Conservation (phyloP, 768 basidiomycete genomes). For the Leccinum broughii region DNA sequence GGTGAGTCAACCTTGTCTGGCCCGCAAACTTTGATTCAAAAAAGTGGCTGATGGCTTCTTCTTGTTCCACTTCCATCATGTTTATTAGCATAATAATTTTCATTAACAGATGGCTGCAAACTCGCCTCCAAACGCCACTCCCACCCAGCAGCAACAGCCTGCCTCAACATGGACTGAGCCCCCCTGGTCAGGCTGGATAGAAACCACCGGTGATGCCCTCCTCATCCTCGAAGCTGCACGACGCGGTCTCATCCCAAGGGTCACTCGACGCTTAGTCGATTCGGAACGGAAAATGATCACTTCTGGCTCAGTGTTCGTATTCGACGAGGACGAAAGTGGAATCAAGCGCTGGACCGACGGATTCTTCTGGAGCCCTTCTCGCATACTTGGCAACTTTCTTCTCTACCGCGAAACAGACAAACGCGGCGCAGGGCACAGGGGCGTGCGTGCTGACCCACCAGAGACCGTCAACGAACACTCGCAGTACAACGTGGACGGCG, state of each 20-base stretch:
- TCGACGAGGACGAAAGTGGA: constrained; percentile 95
- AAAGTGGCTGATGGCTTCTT: constrained; percentile 20
- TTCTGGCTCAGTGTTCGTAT: constrained; percentile 93
- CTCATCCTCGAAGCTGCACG: constrained; percentile 94
- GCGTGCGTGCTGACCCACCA: constrained; percentile 43
- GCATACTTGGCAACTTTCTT: constrained; percentile 93
- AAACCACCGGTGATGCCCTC: constrained; percentile 93
- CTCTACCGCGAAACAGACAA: constrained; percentile 95
- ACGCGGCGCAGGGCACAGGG: constrained; percentile 63
- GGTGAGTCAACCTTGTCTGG: constrained; percentile 72
- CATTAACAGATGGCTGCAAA: constrained; percentile 29
- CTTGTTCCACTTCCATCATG: constrained; percentile 20
- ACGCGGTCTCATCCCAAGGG: constrained; percentile 85
- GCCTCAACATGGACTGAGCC: constrained; percentile 75
- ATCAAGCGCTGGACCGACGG: constrained; percentile 99
- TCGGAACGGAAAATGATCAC: constrained; percentile 91
- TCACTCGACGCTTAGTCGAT: constrained; percentile 90
- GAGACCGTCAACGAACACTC: constrained; percentile 42
- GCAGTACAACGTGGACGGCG: constrained; percentile 36
- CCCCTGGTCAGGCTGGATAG: constrained; percentile 93
- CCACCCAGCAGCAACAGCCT: constrained; percentile 29
- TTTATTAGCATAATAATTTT: not conserved
- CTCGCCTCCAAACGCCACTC: constrained; percentile 18
- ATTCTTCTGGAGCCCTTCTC: constrained; percentile 91
- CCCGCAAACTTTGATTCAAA: constrained; percentile 44